Evolutionary conservation across 345 rosid genomes (phyloP), one percentile per base, ranked within the genome.

Genomic region (Linum tenue): DNA sequence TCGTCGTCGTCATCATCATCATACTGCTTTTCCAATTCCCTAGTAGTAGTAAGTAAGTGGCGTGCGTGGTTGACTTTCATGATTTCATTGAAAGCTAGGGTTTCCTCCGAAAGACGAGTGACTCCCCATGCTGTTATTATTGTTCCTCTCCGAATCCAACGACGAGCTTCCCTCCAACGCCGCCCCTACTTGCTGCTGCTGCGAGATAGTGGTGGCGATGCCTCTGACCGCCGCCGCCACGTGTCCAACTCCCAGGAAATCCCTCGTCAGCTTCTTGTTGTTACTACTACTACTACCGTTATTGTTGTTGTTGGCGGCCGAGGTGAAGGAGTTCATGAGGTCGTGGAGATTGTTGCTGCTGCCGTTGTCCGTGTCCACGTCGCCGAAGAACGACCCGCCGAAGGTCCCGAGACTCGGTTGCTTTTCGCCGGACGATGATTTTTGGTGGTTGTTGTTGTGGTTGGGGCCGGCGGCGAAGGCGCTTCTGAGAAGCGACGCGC

Each of bases 241-340:
- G 58, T 84, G 89, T 59, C 95, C 95, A 39, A 87, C 95, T 2
- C 95, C 91, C 38, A 87, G 91, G 65, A 87, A 87, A 73, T 87
- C 95, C 71, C 91, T 79, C 1, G 95, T 87, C 81, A 82, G 70
- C 50, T 84, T 78, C 82, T 84, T 2, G 85, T 82, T 51, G 31
- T 56, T 22, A 22, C 31, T 22, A 22, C 31, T 43, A 17, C 53
- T 65, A 48, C 42, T 58, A 6, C 48, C 59, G 64, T 56, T 48
- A 44, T 60, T 59, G 64, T 38, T 55, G 37, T 4, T 68, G 66
- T 71, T 77, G 51, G 11, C 53, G 14, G 53, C 14, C 11, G 64
- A 55, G 31, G 82, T 77, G 67, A 84, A 82, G 39, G 88, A 72
- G 44, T 79, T 82, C 86, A 84, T 84, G 63, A 86, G 64, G 55